Evolutionary conservation across 352 stramenopile genomes (phyloP).

Genomic region (Phytophthora sansomeana): DNA sequence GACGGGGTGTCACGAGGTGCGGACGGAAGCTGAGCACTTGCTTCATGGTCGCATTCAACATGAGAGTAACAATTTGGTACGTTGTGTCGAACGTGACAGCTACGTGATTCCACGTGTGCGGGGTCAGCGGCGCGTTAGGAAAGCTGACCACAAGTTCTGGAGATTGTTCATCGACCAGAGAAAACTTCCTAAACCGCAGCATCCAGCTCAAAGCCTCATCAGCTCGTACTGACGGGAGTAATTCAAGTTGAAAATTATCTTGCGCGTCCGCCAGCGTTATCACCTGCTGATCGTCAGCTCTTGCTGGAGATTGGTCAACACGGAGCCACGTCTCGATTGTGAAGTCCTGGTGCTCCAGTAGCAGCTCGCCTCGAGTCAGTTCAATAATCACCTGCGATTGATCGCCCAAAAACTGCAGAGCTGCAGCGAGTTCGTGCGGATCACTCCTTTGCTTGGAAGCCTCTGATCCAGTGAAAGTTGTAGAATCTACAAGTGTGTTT

Average conservation of each 20-base stretch:
- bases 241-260: constrained; percentile 43
- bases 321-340: constrained; percentile 54
- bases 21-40: constrained; percentile 28
- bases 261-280: constrained; percentile 47
- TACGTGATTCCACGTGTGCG: constrained; percentile 39
- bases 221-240: constrained; percentile 11
- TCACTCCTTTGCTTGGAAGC: background rate
- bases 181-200: constrained; percentile 41
- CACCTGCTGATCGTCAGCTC: constrained; percentile 7
- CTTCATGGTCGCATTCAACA: constrained; percentile 36
- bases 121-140: constrained; percentile 8
- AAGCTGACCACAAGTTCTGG: constrained; percentile 39
- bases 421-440: constrained; percentile 36
- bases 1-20: constrained; percentile 8
- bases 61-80: constrained; percentile 32
- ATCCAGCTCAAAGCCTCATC: constrained; percentile 23
- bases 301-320: constrained; percentile 25
- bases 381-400: constrained; percentile 39
- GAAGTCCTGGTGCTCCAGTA: constrained; percentile 36
- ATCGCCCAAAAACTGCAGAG: constrained; percentile 31
- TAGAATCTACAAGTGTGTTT: constrained; percentile 8
- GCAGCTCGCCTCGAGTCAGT: constrained; percentile 13
- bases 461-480: background rate
- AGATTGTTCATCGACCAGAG: constrained; percentile 30
- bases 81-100: constrained; percentile 33